Evolutionary conservation across 2,329 filamentous ascomycete genomes (phyloP).

Genomic region (Hymenoscyphus fructigenus): DNA sequence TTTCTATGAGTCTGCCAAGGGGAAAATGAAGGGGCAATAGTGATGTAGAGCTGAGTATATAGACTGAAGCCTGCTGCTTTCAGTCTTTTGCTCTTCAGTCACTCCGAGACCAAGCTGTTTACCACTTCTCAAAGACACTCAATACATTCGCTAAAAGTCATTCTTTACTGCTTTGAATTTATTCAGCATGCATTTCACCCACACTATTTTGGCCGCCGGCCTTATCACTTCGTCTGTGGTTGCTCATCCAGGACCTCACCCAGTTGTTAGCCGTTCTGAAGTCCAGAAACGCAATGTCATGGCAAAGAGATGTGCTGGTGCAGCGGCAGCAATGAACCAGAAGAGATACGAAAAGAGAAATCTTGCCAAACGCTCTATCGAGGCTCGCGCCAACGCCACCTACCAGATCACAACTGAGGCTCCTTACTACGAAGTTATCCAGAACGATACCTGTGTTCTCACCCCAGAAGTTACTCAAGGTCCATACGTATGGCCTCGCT

Average conservation of each 20-base stretch:
- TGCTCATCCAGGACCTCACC: constrained; percentile 19
- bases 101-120: no score
- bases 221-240: not conserved
- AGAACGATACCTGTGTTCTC: constrained; percentile 45
- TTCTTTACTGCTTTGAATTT: not conserved
- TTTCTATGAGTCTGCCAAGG: no score
- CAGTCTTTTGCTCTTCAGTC: no score
- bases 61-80: no score
- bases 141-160: not conserved
- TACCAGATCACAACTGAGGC: constrained; percentile 43
- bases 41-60: no score
- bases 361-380: constrained; percentile 21
- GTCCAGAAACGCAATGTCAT: constrained; percentile 23
- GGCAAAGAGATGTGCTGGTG: constrained; percentile 29
- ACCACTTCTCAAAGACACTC: no score
- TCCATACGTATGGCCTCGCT: constrained; percentile 43
- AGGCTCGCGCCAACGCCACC: constrained; percentile 22
- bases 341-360: constrained; percentile 27
- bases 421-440: constrained; percentile 44
- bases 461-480: constrained; percentile 53
- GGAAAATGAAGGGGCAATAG: no score
- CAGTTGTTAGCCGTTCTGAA: constrained; percentile 21
- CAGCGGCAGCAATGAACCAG: constrained; percentile 27
- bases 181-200: not conserved
- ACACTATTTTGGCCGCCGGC: not conserved